phyloP scores from a whole-genome alignment of 1,139 yeast genomes.

The Nakaseomyces glabratus region DNA sequence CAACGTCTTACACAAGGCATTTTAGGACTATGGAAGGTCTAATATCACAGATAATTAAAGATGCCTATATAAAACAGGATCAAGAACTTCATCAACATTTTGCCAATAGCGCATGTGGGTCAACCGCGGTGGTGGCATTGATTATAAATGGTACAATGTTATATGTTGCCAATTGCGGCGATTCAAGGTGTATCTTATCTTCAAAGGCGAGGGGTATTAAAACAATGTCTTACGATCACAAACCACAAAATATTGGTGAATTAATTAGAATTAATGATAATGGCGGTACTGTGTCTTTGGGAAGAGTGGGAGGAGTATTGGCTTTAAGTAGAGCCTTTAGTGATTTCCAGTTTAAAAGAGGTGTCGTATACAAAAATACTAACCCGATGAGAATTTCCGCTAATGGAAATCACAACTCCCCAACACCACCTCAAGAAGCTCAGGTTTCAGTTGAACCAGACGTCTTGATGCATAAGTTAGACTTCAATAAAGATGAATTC shows the following conservation, averaged over 20 bases:
- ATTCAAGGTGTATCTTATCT: slow-evolving; percentile 58
- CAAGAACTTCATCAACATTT: slow-evolving; percentile 39
- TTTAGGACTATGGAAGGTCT: slow-evolving; percentile 33
- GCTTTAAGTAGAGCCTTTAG: slow-evolving; percentile 74
- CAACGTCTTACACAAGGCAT: slow-evolving; percentile 14
- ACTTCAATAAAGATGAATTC: slow-evolving; percentile 50
- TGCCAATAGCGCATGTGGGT: slow-evolving; percentile 47
- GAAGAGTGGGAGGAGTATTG: slow-evolving; percentile 63
- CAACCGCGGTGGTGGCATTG: slow-evolving; percentile 55
- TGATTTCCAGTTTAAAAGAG: slow-evolving; percentile 53
- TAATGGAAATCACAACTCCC: slow-evolving; percentile 11
- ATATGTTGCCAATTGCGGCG: slow-evolving; percentile 66
- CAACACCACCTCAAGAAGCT: slow-evolving; percentile 33
- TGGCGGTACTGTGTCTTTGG: slow-evolving; percentile 61
- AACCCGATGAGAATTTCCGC: slow-evolving; percentile 7
- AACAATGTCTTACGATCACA: slow-evolving; percentile 64
- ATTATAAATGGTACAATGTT: slow-evolving; percentile 39
- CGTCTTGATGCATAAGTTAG: slow-evolving; percentile 42
- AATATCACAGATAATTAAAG: slow-evolving; percentile 37
- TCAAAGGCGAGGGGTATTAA: slow-evolving; percentile 37
- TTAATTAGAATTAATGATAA: slow-evolving; percentile 62
- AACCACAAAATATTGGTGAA: slow-evolving; percentile 70
- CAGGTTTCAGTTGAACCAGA: slow-evolving; percentile 66
- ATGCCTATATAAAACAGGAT: slow-evolving; percentile 52
- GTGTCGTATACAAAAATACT: slow-evolving; percentile 33